phyloP scores from a whole-genome alignment of 306 rosid species.

The Adenanthera pavonina region DNA sequence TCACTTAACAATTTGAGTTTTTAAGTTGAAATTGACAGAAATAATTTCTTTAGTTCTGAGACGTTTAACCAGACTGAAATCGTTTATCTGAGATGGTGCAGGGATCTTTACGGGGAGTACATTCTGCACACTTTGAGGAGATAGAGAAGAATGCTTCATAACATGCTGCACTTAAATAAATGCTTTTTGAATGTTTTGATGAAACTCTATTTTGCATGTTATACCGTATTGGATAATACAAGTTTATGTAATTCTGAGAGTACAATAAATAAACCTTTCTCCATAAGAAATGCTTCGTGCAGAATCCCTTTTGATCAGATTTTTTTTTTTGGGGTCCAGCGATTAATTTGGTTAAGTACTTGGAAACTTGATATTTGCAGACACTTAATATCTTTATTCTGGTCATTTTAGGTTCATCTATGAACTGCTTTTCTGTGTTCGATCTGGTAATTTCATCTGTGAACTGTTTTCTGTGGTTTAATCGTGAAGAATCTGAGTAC shows the following conservation, averaged over 20 bases:
- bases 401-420: neutral
- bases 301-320: slow-evolving; percentile 19
- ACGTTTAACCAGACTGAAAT: slow-evolving; percentile 35
- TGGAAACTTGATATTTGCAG: slow-evolving; percentile 7
- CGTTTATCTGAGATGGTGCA: slow-evolving; percentile 52
- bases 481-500: too few species aligned
- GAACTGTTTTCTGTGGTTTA: neutral
- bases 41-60: neutral
- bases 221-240: slow-evolving; percentile 19
- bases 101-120: slow-evolving; percentile 98
- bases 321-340: neutral
- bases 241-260: slow-evolving; percentile 11
- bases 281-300: slow-evolving; percentile 24
- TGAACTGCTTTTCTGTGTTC: neutral
- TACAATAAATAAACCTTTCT: neutral
- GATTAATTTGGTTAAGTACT: slow-evolving; percentile 1
- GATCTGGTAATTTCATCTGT: slow-evolving; percentile 1
- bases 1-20: neutral
- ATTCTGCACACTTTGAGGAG: slow-evolving; percentile 84
- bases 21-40: neutral
- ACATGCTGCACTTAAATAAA: slow-evolving; percentile 43
- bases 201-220: neutral
- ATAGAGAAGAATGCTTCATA: slow-evolving; percentile 50
- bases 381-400: neutral
- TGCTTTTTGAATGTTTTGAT: slow-evolving; percentile 24